Base-by-base conservation (phyloP, 2,329 filamentous ascomycete species). In the Diaporthe amygdali region DNA sequence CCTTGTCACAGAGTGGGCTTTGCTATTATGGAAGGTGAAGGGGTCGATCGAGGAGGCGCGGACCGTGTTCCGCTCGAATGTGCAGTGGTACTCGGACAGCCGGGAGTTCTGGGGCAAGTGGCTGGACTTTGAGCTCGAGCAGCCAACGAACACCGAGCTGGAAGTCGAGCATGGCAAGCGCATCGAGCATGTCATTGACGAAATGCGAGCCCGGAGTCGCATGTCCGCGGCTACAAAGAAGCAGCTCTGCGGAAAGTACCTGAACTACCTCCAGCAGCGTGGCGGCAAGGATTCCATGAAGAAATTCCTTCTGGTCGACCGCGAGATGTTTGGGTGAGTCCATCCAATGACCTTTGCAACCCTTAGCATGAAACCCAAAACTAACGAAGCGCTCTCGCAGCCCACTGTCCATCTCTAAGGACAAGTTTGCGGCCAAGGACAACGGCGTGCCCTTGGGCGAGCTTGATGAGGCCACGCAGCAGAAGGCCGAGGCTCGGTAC, bases 61-160 rank as follows among this genome's bases (percentile, higher is more conserved):
- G 34, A 89, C 92, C 67, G 90, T 97, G 0, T 98, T 96, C 84
- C 84, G 91, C 73, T 93, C 92, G 81, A 96, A 97, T 76, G 88
- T 93, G 69, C 91, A 95, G 78, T 94, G 91, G 86, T 97, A 97
- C 79, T 87, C 92, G 2, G 94, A 96, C 78, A 97, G 95, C 80
- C 89, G 91, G 41, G 86, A 93, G 52, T 98, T 98, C 85, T 99
- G 96, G 96, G 87, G 91, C 76, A 93, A 90, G 77, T 98, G 95
- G 86, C 88, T 98, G 68, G 86, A 92, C 71, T 97, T 99, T 78
- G 96, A 99, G 84, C 86, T 97, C 61, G 91, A 93, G 70, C 95
- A 97, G 80, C 92, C 94, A 14, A 92, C 91, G 1, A 91, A 85
- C 73, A 83, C 86, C 1, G 88, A 91, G 63, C 86, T 88, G 2